phyloP scores from a whole-genome alignment of 371 early-diverging fungal genomes.

The Cokeromyces recurvatus region DNA sequence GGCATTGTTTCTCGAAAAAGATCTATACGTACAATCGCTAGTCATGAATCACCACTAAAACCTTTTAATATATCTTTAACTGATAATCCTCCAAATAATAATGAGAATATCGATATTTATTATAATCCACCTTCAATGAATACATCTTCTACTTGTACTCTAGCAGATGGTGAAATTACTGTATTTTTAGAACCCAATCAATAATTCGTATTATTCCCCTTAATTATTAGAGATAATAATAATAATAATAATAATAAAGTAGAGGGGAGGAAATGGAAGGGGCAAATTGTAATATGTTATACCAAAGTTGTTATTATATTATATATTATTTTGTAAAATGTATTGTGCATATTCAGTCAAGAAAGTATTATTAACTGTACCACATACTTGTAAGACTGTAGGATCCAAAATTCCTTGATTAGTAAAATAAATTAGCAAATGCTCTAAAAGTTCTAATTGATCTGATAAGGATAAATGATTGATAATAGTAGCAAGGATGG shows the following conservation, averaged over 20 bases:
- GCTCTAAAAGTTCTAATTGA: conserved; percentile 52
- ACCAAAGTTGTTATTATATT: no score
- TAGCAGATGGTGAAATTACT: conserved; percentile 36
- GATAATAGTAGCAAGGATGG: conserved; percentile 43
- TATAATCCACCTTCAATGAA: conserved; percentile 13
- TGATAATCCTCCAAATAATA: neutral
- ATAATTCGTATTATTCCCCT: no score
- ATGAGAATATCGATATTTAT: conserved; percentile 4
- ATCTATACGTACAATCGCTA: conserved; percentile 18
- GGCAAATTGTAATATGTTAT: no score
- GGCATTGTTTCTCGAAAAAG: conserved; percentile 18
- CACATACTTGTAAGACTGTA: conserved; percentile 33
- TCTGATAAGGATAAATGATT: conserved; percentile 39
- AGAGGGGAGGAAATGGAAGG: no score
- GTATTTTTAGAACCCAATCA: conserved; percentile 22
- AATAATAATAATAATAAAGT: no score
- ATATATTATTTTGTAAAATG: neutral
- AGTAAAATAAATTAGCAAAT: conserved; percentile 47
- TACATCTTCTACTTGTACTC: conserved; percentile 17
- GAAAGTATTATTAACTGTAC: conserved; percentile 18
- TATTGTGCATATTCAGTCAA: neutral
- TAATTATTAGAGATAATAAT: no score
- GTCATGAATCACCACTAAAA: neutral
- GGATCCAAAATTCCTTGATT: conserved; percentile 54
- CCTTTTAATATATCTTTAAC: neutral